A percentile compares a stretch with the other conserved stretches of the same genome.
phyloP scores from a whole-genome alignment of 345 rosid genomes.

The Dimocarpus longan region DNA sequence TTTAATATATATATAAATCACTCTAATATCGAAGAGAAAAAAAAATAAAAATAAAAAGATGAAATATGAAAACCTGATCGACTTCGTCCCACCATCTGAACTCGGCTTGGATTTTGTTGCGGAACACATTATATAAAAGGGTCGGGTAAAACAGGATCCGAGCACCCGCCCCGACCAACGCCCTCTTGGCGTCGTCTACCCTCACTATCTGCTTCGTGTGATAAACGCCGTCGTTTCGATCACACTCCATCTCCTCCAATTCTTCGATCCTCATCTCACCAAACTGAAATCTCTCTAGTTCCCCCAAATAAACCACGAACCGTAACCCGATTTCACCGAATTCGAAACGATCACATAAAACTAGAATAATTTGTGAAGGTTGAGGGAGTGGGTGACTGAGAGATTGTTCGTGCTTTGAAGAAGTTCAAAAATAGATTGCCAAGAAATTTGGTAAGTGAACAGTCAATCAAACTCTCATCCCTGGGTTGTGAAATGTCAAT shows the following conservation, averaged over 20 bases:
- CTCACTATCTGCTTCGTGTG: constrained; percentile 32
- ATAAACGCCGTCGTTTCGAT: constrained; percentile 22
- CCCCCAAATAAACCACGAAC: not conserved
- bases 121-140: constrained; percentile 57
- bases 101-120: constrained; percentile 65
- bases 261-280: constrained; percentile 56
- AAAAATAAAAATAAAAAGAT: too few relatives aligned
- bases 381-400: not conserved
- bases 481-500: not conserved
- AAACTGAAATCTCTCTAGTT: not conserved
- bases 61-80: constrained; percentile 44
- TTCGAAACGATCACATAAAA: not conserved
- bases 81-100: constrained; percentile 78
- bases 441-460: not conserved
- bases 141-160: constrained; percentile 69
- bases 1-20: not conserved
- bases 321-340: not conserved
- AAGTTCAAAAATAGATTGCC: not conserved
- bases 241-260: constrained; percentile 39
- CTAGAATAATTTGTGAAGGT: not conserved
- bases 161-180: constrained; percentile 66
- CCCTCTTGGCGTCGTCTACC: constrained; percentile 53
- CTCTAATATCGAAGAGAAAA: not conserved
- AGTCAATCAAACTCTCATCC: not conserved
- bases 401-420: fast-evolving